Conservation (phyloP, 2,329 filamentous ascomycete genomes). For the Neopestalotiopsis clavispora region DNA sequence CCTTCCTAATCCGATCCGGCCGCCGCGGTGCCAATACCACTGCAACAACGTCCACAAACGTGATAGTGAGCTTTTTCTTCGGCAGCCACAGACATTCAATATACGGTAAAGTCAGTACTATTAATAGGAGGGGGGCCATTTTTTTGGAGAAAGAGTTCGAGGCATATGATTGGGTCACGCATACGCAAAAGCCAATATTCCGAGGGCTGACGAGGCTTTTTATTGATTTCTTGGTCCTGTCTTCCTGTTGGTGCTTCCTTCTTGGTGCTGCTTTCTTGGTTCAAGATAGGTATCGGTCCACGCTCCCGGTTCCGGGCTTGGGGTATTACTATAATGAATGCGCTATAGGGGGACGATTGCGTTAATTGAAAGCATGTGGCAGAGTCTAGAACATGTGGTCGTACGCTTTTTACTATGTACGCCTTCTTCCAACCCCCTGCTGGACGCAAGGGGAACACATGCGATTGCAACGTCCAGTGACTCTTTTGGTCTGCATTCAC, state of each 20-base stretch:
- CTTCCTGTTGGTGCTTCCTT: too few relatives aligned
- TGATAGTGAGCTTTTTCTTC: background rate
- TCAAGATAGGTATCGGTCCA: background rate
- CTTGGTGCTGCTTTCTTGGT: background rate
- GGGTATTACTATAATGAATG: background rate
- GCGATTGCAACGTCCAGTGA: background rate
- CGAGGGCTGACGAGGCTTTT: background rate
- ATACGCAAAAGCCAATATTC: background rate
- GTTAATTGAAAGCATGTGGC: conserved; percentile 16
- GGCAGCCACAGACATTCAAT: background rate
- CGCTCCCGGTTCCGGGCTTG: background rate
- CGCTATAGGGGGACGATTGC: background rate
- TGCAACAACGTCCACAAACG: background rate
- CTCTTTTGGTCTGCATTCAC: background rate
- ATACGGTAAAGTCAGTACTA: background rate
- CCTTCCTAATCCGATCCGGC: conserved; percentile 15
- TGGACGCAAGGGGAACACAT: background rate
- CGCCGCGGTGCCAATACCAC: conserved; percentile 4
- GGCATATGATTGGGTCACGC: background rate
- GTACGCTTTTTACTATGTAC: background rate
- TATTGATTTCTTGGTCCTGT: background rate
- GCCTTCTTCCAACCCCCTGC: too few relatives aligned
- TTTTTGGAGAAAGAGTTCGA: background rate
- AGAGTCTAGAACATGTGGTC: conserved; percentile 10
- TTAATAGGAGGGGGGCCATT: background rate